phyloP scores from a whole-genome alignment of 176 grass and related monocot species.

The Sorghum bicolor region Sorghum_bicolor_NCBIv3 NC_012873.2:67267501-67268000 shows the following conservation, averaged over 20 bases:
- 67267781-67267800: slow-evolving; percentile 31
- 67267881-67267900: slow-evolving; percentile 72
- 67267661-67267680: slow-evolving; percentile 70
- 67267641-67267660: slow-evolving; percentile 84
- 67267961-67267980: slow-evolving; percentile 74
- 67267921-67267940: slow-evolving; percentile 83
- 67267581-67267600: slow-evolving; percentile 21
- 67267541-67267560: slow-evolving; percentile 77
- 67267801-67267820: slow-evolving; percentile 45
- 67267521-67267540: slow-evolving; percentile 85
- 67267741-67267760: slow-evolving; percentile 67
- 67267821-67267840: slow-evolving; percentile 75
- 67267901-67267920: slow-evolving; percentile 88
- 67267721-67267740: slow-evolving; percentile 64
- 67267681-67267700: slow-evolving; percentile 52
- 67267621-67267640: slow-evolving; percentile 58
- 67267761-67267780: slow-evolving; percentile 39
- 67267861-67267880: slow-evolving; percentile 70
- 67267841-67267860: slow-evolving; percentile 50
- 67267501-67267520: slow-evolving; percentile 97
- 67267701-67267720: slow-evolving; percentile 43
- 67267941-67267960: slow-evolving; percentile 65
- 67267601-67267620: slow-evolving; percentile 64
- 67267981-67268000: slow-evolving; percentile 45
- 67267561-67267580: slow-evolving; percentile 50